These are phyloP conservation scores for Phytophthora sojae DNA, from an alignment of 352 stramenopile species.

Conservation along the genomic window DNA sequence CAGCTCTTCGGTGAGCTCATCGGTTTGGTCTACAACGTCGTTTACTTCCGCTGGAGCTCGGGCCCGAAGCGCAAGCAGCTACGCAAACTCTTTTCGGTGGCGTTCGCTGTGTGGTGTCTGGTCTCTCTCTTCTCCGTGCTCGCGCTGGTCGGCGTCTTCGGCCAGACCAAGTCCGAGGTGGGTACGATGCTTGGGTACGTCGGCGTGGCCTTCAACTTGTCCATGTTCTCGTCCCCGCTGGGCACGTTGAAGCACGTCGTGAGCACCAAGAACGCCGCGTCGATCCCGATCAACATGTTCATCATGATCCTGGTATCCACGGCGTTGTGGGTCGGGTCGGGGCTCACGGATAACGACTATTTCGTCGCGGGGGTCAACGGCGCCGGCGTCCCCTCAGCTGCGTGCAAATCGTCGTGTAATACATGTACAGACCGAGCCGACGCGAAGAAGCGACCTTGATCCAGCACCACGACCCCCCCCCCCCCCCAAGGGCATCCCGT, in stretches of 20 bases:
- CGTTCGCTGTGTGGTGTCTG: conserved; percentile 22
- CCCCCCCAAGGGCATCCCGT: neutral
- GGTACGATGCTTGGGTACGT: conserved; percentile 37
- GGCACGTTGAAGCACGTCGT: conserved; percentile 54
- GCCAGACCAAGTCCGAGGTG: conserved; percentile 29
- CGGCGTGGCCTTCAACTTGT: conserved; percentile 47
- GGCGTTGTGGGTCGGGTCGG: conserved; percentile 54
- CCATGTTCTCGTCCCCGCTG: conserved; percentile 66
- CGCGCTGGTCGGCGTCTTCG: conserved; percentile 32
- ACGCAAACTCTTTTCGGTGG: conserved; percentile 18
- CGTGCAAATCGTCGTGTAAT: conserved; percentile 57
- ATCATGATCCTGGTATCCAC: conserved; percentile 52
- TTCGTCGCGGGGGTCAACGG: conserved; percentile 52
- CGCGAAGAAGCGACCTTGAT: conserved; percentile 2
- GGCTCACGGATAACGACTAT: conserved; percentile 46
- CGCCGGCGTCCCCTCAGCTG: conserved; percentile 43
- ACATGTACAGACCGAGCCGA: conserved; percentile 37
- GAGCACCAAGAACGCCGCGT: conserved; percentile 41
- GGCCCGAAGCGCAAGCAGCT: conserved; percentile 19
- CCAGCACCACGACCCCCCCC: neutral
- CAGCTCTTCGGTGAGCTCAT: conserved; percentile 25
- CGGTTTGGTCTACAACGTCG: conserved; percentile 22
- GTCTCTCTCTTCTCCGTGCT: conserved; percentile 40
- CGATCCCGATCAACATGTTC: conserved; percentile 60
- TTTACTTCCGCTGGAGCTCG: conserved; percentile 31